Base-by-base conservation (phyloP, 495 filamentous ascomycete genomes). In the Clohesyomyces aquaticus region DNA sequence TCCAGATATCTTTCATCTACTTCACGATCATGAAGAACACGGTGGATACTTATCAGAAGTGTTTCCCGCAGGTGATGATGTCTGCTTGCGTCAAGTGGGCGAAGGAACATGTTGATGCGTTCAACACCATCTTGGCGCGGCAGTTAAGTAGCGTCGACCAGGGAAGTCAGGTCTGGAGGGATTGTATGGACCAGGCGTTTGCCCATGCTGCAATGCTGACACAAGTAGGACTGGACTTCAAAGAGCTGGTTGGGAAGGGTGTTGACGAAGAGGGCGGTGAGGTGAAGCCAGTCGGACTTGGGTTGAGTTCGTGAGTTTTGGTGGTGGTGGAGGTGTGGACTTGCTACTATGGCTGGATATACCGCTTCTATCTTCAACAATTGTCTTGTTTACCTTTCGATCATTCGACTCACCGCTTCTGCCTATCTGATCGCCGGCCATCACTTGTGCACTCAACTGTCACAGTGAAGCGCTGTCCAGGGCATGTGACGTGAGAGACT, bases 51-150 rank as follows among this genome's bases (percentile, higher is more conserved):
- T 97, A 93, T 72, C 90, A 96, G 72, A 81, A 85, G 63, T 96
- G 91, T 72, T 99, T 98, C 73, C 89, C 93, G 2, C 81, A 88
- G 21, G 76, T 85, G 21, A 89, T 94, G 82, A 91, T 90, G 79
- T 94, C 90, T 67, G 91, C 92, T 3, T 92, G 91, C 68, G 93
- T 99, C 51, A 91, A 90, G 72, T 99, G 94, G 94, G 93, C 91
- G 19, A 96, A 96, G 73, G 87, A 93, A 72, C 85, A 95, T 66
- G 83, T 97, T 1, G 91, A 96, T 66, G 87, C 85, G 3, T 98
- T 97, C 79, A 97, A 97, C 70, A 82, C 77, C 22, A 82, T 93
- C 38, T 80, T 99, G 22, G 82, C 80, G 16, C 81, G 93, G 60
- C 94, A 98, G 76, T 76, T 99, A 49, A 91, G 90, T 74, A 88